Evolutionary conservation across 257 asterid genomes (phyloP).

Genomic region (Solanum ahanhuiri): DNA sequence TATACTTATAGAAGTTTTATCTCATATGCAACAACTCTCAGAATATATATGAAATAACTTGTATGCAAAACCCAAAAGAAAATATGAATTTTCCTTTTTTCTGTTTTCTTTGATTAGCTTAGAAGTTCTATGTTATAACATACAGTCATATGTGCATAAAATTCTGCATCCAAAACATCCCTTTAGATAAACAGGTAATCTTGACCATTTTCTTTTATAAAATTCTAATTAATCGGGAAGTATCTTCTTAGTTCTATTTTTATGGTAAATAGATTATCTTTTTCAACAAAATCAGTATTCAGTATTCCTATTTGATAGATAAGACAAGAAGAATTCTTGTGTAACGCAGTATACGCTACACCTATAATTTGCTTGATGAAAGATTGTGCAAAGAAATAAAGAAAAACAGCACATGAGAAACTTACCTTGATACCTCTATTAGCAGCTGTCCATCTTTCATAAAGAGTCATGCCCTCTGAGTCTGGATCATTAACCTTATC

Average conservation of each 20-base stretch:
- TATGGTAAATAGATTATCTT: background rate
- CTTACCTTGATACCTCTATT: constrained; percentile 47
- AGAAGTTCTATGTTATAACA: background rate
- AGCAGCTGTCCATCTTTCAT: constrained; percentile 46
- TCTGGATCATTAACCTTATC: constrained; percentile 86
- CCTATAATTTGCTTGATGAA: background rate
- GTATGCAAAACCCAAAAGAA: background rate
- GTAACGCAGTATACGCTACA: background rate
- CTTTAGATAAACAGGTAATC: background rate
- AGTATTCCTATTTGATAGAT: background rate
- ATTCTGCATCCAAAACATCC: background rate
- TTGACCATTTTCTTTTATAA: background rate
- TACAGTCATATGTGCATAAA: background rate
- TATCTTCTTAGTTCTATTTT: background rate
- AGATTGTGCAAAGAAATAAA: background rate
- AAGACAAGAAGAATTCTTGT: background rate
- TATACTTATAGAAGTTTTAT: background rate
- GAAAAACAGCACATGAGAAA: background rate
- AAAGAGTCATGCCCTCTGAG: constrained; percentile 25
- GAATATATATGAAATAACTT: background rate
- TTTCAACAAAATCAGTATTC: background rate
- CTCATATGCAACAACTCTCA: background rate
- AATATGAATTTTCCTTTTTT: background rate
- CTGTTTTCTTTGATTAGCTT: background rate
- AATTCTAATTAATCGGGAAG: background rate